Percentiles rank a stretch among this genome's conserved stretches.
These are phyloP conservation scores for Macrophomina tecta DNA, from an alignment of 2,329 filamentous ascomycete genomes.

Conservation along the genomic window DNA sequence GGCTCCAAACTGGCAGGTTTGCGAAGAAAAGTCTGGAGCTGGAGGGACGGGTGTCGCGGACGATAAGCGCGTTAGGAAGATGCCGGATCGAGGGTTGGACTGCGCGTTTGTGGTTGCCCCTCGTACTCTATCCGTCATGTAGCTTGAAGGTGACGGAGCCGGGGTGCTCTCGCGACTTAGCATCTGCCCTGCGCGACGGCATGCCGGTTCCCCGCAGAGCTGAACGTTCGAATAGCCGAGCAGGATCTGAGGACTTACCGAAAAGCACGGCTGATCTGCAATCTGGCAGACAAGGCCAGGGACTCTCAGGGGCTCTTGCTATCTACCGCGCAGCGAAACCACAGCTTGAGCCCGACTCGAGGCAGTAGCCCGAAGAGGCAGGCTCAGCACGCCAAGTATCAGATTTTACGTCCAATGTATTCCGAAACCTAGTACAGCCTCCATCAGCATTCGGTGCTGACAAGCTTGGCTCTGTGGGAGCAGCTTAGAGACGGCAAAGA, in stretches of 20 bases:
- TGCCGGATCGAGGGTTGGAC: neutral
- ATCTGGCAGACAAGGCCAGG: neutral
- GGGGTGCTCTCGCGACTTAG: neutral
- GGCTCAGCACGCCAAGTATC: neutral
- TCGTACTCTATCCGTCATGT: neutral
- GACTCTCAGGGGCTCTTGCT: neutral
- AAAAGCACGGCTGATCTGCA: conserved; percentile 12
- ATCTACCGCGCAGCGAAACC: conserved; percentile 1
- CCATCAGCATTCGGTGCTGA: no score
- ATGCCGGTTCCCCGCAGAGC: conserved; percentile 10
- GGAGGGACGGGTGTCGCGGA: neutral
- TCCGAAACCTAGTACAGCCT: no score
- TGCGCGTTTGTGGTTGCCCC: neutral
- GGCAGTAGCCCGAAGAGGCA: neutral
- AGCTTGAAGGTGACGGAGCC: conserved; percentile 6
- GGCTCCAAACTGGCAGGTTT: neutral
- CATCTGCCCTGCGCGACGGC: neutral
- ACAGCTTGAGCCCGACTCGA: neutral
- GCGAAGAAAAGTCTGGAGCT: neutral
- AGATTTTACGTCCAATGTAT: neutral
- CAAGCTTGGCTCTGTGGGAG: no score
- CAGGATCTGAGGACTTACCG: neutral
- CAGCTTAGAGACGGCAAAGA: neutral
- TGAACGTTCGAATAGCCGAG: conserved; percentile 11
- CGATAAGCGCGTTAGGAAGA: neutral